Base-by-base conservation (phyloP, 2,329 filamentous ascomycete species). In the Alternaria gansuensis region DNA sequence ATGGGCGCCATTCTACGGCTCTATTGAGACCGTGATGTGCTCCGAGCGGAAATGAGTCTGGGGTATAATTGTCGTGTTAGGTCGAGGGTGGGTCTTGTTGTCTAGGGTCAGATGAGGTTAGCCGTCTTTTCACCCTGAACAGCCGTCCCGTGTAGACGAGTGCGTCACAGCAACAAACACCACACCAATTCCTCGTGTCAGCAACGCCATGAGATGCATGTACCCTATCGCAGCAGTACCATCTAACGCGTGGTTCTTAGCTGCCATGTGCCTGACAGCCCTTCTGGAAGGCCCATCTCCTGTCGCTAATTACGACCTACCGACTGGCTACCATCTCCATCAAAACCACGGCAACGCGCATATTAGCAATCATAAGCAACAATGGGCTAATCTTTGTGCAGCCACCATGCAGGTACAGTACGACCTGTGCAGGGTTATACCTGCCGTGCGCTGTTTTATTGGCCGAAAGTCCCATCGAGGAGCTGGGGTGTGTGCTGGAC, bases 21-120 rank as follows among this genome's bases (percentile, higher is more conserved):
- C 59, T 51, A 64, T 66, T 59, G 48, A 59, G 64, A 64, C 64
- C 65, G 65, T 62, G 68, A 70, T 70, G 63, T 59, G 59, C 69
- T 65, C 59, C 55, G 55, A 51, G 58, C 65, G 62, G 69, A 73
- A 73, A 74, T 74, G 69, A 73, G 66, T 70, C 70, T 70, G 70
- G 71, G 69, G 68, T 63, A 69, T 41, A 45, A 53, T 45, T 40
- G 51, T 50, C 51, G 51, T 58, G 51, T 54, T 54, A 41, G 55
- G 55, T 54, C 51, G 31, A 44, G 24, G 9, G 31, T 36, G 44
- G 44, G 40, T 54, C 44, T 26, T 17, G 11, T 26, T 17, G 11
- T 52, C 33, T 51, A 54, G 40, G 5, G 13, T 40, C 43, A 36
- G 46, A 53, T 49, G 53, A 17, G 51, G 51, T 34, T 55, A 59